Evolutionary conservation across 2,329 filamentous ascomycete species (phyloP), one percentile per base, ranked within the genome.

Genomic region (Phyllosticta paracitricarpa): DNA sequence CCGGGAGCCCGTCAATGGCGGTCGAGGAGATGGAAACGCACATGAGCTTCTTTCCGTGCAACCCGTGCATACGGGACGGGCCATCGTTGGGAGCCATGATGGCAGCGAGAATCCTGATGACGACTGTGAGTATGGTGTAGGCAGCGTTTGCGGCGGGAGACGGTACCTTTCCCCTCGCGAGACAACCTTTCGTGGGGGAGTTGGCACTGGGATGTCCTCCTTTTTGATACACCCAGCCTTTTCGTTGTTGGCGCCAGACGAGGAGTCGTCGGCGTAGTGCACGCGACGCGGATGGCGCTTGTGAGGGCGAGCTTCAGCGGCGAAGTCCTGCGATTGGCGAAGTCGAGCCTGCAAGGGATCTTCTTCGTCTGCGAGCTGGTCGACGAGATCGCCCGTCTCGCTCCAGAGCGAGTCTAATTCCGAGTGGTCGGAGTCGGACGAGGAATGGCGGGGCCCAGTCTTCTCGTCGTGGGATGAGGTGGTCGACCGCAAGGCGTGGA

Each of bases 1-100:
- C 24, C 30, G 28, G 14, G 10, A 22, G n/a, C 19, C 19, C 8
- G 3, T 9, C 48, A 24, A 48, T 60, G 40, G 9, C 19, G 28
- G 24, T 8, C 26, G 25, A 51, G 54, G 54, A 73, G 33, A 40
- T 40, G 80, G 64, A 30, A 63, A 75, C 84, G 69, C 84, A 97
- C 88, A 99, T 84, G 71, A 99, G 81, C 76, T 93, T 87, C 81
- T 95, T 96, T 78, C 94, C 94, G 70, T 95, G 96, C 68, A 99
- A 84, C 81, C 94, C 94, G 78, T 94, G 89, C 70, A 91, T 87
- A 72, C 88, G 86, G 72, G 86, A 83, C 66, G 79, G 79, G 59
- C 80, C 76, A 74, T 89, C 86, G 72, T 86, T 86, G 67, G 83
- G 83, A 64, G 91, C 86, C 92, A 99, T 97, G 82, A 95, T 88